Percentiles rank a stretch among this genome's conserved stretches.
These are phyloP conservation scores for Clavispora santaluciae DNA, from an alignment of 805 yeast species.

Conservation along the genomic window DNA sequence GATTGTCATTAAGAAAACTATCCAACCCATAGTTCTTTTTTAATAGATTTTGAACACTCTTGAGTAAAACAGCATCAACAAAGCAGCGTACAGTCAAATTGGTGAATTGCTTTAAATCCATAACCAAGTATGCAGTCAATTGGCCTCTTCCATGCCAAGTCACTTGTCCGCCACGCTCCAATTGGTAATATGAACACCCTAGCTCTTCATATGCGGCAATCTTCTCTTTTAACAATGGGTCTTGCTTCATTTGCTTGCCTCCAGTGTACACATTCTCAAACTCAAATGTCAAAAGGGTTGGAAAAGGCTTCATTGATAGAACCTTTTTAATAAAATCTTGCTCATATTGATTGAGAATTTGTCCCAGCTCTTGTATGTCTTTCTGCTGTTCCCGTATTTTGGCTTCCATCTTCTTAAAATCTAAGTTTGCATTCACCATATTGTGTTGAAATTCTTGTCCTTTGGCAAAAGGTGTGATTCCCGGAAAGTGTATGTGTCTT, in stretches of 20 bases:
- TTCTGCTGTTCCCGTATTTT: conserved; percentile 41
- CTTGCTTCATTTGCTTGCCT: conserved; percentile 73
- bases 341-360: conserved; percentile 44
- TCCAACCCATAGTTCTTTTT: conserved; percentile 33
- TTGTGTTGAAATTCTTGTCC: conserved; percentile 56
- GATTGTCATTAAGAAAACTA: conserved; percentile 56
- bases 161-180: conserved; percentile 90
- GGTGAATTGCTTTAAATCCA: conserved; percentile 55
- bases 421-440: conserved; percentile 52
- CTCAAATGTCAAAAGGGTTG: conserved; percentile 76
- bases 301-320: conserved; percentile 46
- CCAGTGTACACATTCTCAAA: conserved; percentile 86
- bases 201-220: conserved; percentile 22
- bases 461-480: conserved; percentile 33
- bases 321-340: conserved; percentile 40
- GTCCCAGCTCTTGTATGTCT: conserved; percentile 36
- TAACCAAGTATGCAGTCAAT: conserved; percentile 73
- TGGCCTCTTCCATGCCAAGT: conserved; percentile 98
- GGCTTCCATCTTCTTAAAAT: conserved; percentile 49
- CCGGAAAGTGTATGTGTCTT: conserved; percentile 40
- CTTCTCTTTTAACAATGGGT: conserved; percentile 32
- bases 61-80: conserved; percentile 57
- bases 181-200: conserved; percentile 66
- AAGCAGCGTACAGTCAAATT: conserved; percentile 59
- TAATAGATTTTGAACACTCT: conserved; percentile 48